Evolutionary conservation across 1,284 basidiomycete species (phyloP), one percentile per base, ranked within the genome.

Genomic region (Coniophora puteana): DNA sequence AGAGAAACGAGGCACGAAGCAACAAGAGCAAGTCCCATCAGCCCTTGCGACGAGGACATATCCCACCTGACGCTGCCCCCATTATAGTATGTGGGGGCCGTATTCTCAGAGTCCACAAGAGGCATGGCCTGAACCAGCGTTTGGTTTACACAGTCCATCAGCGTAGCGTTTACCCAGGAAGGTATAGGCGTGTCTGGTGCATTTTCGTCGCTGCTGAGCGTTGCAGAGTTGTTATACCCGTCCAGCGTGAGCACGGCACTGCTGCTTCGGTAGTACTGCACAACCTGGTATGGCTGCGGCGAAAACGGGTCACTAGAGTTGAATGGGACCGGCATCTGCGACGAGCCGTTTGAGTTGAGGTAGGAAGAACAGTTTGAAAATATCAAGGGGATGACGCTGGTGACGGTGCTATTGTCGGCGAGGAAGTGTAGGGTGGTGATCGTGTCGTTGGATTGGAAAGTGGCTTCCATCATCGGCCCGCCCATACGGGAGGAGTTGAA

Each of bases 401-500:
- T 44, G 12, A 78, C 65, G 0, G 80, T 83, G 28, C 65, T 58
- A 46, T 78, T 80, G 51, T 84, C 82, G 0, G 81, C 59, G 3
- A 85, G 51, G 10, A 84, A 45, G 31, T 74, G 71, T 54, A 80
- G 80, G 1, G 72, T 76, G 6, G 70, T 69, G 14, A 59, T 61
- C 1, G 48, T 41, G 6, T 27, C 48, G 14, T 48, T 65, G 1
- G 78, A 78, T 2, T 57, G 43, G 56, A 83, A 81, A 1, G 66
- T 61, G 1, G 76, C 76, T 27, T 71, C 65, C 27, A 62, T 58
- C 59, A 80, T 67, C 1, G 66, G 51, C 0, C 82, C 83, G 1
- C 83, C 83, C 1, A 80, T 76, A 12, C 83, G 72, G 39, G 66
- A 74, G 0, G 67, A 61, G 51, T 79, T 83, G 41, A 61, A 59